Evolutionary conservation across 2,329 filamentous ascomycete genomes (phyloP).

Genomic region (Alternaria solani): DNA sequence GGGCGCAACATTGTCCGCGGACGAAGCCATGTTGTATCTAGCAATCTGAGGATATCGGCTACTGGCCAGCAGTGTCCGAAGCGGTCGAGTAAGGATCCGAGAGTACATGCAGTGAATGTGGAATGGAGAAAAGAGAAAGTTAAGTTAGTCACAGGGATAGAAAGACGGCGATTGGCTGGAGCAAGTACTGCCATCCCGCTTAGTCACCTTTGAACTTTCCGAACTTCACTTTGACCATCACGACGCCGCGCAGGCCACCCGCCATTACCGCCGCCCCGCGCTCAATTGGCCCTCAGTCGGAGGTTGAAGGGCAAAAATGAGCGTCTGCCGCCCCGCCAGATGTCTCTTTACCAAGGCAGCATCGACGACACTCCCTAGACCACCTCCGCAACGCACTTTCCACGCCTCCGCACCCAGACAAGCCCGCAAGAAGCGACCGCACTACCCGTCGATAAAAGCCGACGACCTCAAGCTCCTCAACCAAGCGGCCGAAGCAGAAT

Average conservation of each 20-base stretch:
- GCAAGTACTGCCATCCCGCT: conserved; percentile 18
- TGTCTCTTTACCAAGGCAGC: conserved; percentile 51
- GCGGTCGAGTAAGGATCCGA: conserved; percentile 32
- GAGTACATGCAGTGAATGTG: conserved; percentile 30
- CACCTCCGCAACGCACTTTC: conserved; percentile 52
- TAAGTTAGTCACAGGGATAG: conserved; percentile 36
- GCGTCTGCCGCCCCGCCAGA: conserved; percentile 52
- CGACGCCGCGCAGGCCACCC: conserved; percentile 19
- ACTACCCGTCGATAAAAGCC: conserved; percentile 57
- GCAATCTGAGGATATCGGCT: conserved; percentile 20
- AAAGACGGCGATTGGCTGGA: conserved; percentile 38
- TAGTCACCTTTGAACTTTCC: conserved; percentile 34
- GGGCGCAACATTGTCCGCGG: conserved; percentile 40
- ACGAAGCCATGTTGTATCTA: conserved; percentile 45
- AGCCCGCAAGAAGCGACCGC: conserved; percentile 50
- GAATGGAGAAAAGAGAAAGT: conserved; percentile 33
- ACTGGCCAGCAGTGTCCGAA: conserved; percentile 35
- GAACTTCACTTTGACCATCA: conserved; percentile 30
- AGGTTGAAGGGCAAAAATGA: conserved; percentile 46
- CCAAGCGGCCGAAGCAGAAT: conserved; percentile 47
- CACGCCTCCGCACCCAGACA: conserved; percentile 47
- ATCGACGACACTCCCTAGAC: conserved; percentile 36
- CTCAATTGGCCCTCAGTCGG: conserved; percentile 34
- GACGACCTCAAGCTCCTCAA: conserved; percentile 49
- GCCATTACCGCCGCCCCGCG: conserved; percentile 10